Conservation (phyloP, 306 rosid species). For the Elaeagnus macrophylla region DNA sequence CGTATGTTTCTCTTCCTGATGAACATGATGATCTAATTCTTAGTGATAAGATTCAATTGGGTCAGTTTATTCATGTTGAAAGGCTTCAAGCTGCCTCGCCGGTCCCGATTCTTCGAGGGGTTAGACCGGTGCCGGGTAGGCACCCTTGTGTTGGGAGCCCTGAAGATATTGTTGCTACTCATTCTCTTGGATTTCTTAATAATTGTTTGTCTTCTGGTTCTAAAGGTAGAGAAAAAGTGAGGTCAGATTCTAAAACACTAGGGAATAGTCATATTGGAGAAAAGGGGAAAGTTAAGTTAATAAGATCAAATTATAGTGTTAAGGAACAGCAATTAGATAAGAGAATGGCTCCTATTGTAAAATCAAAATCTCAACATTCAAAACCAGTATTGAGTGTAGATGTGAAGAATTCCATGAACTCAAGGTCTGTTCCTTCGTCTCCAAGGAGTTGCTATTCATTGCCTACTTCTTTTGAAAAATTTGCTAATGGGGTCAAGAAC, state of each 20-base stretch:
- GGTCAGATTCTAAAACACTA: conserved; percentile 29
- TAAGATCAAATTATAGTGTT: conserved; percentile 31
- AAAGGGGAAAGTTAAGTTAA: conserved; percentile 25
- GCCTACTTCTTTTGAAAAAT: conserved; percentile 82
- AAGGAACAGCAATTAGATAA: conserved; percentile 46
- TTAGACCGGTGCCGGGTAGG: conserved; percentile 93
- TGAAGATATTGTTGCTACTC: conserved; percentile 84
- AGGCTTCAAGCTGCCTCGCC: conserved; percentile 85
- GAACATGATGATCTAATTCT: conserved; percentile 92
- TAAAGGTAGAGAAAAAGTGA: conserved; percentile 32
- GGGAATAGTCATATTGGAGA: conserved; percentile 29
- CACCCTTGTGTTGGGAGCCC: conserved; percentile 92
- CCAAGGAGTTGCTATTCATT: conserved; percentile 81
- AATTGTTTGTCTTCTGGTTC: conserved; percentile 28
- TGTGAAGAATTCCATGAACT: conserved; percentile 64
- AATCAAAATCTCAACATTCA: conserved; percentile 41
- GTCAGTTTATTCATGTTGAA: conserved; percentile 87
- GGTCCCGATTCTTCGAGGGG: conserved; percentile 86
- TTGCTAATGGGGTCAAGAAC: conserved; percentile 60
- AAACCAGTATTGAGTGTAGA: conserved; percentile 41
- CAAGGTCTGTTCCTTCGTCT: conserved; percentile 71
- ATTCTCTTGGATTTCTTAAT: conserved; percentile 62
- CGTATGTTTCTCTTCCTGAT: conserved; percentile 88
- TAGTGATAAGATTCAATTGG: conserved; percentile 91
- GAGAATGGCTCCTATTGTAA: conserved; percentile 29